Evolutionary conservation across 768 basidiomycete genomes (phyloP), one percentile per base, ranked within the genome.

Genomic region (Boletus rubescentipes): DNA sequence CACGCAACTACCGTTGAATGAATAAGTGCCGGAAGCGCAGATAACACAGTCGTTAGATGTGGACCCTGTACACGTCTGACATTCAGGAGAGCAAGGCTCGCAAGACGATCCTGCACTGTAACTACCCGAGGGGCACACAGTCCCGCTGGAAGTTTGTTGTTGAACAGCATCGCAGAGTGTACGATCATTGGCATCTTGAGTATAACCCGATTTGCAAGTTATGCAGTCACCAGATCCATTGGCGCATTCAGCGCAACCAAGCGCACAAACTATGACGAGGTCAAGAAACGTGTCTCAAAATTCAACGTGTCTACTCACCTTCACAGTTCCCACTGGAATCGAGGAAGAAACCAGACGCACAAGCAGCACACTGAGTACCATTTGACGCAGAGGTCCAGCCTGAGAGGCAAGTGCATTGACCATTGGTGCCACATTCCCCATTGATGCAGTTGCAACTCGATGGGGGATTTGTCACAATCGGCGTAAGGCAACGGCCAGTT

Each of bases 371-470:
- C 12, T 83, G 79, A 0, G 87, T 91, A 8, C 91, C 89, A 60
- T 90, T 86, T 43, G 73, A 72, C 1, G 78, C 84, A 0, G 81
- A 79, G 2, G 81, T 82, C 87, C 88, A 95, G 0, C 93, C 93
- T 0, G 83, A 66, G 60, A 86, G 85, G 66, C 93, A 95, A 5
- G 79, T 69, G 63, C 93, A 93, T 56, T 86, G 81, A 0, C 88
- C 85, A 51, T 80, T 79, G 0, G 79, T 59, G 2, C 79, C 79
- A 68, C 93, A 96, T 41, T 82, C 69, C 2, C 93, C 93, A 61
- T 94, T 94, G 46, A 86, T 57, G 64, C 93, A 96, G 63, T 91
- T 87, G 71, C 93, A 96, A 2, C 78, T 79, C 34, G 81, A 78
- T 3, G 87, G 81, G 3, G 77, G 73, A 59, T 85, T 82, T 34